Percentiles rank a stretch among this genome's conserved stretches.
These are phyloP conservation scores for Aspergillus puulaauensis DNA, from an alignment of 2,329 filamentous ascomycete genomes.

Conservation along the genomic window DNA sequence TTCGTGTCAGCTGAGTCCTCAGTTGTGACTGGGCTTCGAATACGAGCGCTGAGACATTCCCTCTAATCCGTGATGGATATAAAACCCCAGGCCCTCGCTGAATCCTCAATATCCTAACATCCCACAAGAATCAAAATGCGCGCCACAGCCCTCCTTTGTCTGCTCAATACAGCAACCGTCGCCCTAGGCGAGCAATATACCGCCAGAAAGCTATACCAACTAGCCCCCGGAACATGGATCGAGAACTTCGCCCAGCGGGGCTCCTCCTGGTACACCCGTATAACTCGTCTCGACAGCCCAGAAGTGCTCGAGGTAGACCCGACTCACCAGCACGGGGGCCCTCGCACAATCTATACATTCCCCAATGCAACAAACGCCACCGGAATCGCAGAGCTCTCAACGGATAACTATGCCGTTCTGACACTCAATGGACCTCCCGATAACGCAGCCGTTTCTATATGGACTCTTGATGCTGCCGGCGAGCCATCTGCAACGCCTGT, in stretches of 20 bases:
- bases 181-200: background rate
- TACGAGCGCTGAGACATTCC: too few relatives aligned
- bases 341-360: background rate
- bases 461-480: background rate
- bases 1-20: too few relatives aligned
- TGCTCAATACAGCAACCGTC: background rate
- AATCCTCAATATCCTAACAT: too few relatives aligned
- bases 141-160: background rate
- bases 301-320: slow-evolving; percentile 1
- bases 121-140: background rate
- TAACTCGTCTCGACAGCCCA: background rate
- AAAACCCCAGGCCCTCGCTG: too few relatives aligned
- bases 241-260: background rate
- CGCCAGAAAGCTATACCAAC: background rate
- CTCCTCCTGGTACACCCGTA: background rate
- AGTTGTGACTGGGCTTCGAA: too few relatives aligned
- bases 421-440: background rate
- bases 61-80: too few relatives aligned
- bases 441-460: background rate
- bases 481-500: background rate
- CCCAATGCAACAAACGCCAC: background rate
- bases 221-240: slow-evolving; percentile 4
- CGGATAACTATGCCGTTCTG: background rate
- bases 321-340: background rate
- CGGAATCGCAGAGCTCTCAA: background rate